These are phyloP conservation scores for Trypanosoma avium DNA, from an alignment of 208 protist species.

Conservation along the genomic window DNA sequence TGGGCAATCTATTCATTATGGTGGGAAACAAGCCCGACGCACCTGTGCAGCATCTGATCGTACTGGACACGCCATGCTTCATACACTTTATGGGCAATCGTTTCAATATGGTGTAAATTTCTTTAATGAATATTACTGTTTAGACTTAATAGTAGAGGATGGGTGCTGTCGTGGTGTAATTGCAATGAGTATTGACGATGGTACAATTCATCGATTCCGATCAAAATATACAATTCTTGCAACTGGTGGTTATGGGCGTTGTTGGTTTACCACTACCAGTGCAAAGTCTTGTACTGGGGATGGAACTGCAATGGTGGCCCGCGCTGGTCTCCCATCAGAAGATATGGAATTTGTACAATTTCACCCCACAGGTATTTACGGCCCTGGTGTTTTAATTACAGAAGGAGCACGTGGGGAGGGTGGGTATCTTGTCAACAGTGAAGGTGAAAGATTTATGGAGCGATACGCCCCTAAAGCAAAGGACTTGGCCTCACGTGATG, in stretches of 20 bases:
- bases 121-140: slow-evolving; percentile 99
- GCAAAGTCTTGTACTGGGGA: slow-evolving; percentile 99
- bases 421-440: slow-evolving; percentile 97
- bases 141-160: slow-evolving; percentile 99
- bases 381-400: slow-evolving; percentile 99
- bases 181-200: slow-evolving; percentile 97
- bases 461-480: slow-evolving; percentile 98
- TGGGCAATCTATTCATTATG: slow-evolving; percentile 97
- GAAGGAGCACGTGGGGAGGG: slow-evolving; percentile 97
- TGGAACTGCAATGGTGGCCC: slow-evolving; percentile 98
- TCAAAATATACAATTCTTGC: slow-evolving; percentile 97
- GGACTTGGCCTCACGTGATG: slow-evolving; percentile 99
- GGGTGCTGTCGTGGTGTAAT: slow-evolving; percentile 96
- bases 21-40: slow-evolving; percentile 96
- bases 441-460: slow-evolving; percentile 99
- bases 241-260: slow-evolving; percentile 97
- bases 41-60: slow-evolving; percentile 98
- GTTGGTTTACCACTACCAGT: slow-evolving; percentile 97
- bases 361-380: slow-evolving; percentile 99
- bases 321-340: slow-evolving; percentile 96
- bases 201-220: slow-evolving; percentile 97
- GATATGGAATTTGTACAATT: slow-evolving; percentile 99
- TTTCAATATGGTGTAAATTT: slow-evolving; percentile 97
- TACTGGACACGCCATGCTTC: slow-evolving; percentile 98
- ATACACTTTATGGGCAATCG: slow-evolving; percentile 99